Percentiles rank a stretch among this genome's conserved stretches.
Evolutionary conservation across 768 basidiomycete genomes (phyloP).

Genomic region (Rubroboletus satanas): DNA sequence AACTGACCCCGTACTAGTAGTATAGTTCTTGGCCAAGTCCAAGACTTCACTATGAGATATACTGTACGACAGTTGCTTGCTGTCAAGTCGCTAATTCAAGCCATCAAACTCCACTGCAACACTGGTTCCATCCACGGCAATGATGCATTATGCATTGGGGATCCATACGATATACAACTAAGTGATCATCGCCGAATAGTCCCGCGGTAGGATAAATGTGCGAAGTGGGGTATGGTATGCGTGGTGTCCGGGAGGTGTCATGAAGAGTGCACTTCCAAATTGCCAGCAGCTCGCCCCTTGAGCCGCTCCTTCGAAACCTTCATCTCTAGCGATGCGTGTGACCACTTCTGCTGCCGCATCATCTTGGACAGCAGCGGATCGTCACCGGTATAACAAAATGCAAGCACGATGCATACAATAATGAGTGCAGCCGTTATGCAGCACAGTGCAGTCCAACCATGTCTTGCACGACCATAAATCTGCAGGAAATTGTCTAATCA

Average conservation of each 20-base stretch:
- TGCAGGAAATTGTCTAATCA: conserved; percentile 24
- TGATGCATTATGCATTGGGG: conserved; percentile 6
- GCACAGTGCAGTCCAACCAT: conserved; percentile 62
- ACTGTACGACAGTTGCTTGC: not conserved
- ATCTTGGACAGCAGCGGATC: conserved; percentile 36
- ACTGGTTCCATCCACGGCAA: not conserved
- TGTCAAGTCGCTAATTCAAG: not conserved
- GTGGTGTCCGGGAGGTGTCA: conserved; percentile 6
- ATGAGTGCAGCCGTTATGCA: conserved; percentile 45
- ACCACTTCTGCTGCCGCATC: conserved; percentile 18
- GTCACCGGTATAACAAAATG: conserved; percentile 48
- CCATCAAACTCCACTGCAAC: not conserved
- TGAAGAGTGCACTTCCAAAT: not conserved
- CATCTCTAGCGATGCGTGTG: conserved; percentile 8
- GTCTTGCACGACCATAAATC: conserved; percentile 54
- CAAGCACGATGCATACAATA: conserved; percentile 35
- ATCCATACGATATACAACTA: conserved; percentile 14
- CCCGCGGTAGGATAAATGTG: not conserved
- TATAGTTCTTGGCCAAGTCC: not conserved
- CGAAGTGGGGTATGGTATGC: not conserved
- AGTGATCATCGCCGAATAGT: conserved; percentile 8
- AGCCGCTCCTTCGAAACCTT: conserved; percentile 1
- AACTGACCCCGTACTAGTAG: not conserved
- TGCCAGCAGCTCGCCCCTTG: not conserved
- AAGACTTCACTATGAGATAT: too few species aligned